Percentiles rank a stretch among this genome's conserved stretches.
Evolutionary conservation across 257 asterid species (phyloP).

Genomic region (Gardenia jasminoides): DNA sequence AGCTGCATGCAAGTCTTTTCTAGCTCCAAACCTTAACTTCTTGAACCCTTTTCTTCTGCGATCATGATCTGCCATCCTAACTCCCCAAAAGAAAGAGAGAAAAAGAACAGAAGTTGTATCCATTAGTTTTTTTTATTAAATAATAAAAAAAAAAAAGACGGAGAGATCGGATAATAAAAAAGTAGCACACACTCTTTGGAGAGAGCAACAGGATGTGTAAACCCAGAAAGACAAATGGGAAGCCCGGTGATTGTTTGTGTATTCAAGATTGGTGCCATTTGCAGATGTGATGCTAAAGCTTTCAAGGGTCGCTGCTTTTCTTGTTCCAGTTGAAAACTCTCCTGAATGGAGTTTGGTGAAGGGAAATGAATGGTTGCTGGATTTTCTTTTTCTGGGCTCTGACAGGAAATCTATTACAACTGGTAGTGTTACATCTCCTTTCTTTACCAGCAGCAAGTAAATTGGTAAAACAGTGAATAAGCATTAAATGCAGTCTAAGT

Average conservation of each 20-base stretch:
- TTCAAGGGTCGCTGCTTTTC: background rate
- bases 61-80: constrained; percentile 25
- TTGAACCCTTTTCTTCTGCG: constrained; percentile 21
- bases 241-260: constrained; percentile 9
- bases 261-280: constrained; percentile 12
- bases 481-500: background rate
- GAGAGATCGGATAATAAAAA: background rate
- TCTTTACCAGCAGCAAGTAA: background rate
- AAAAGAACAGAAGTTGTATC: too few relatives aligned
- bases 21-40: constrained; percentile 3
- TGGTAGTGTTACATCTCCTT: background rate
- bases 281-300: background rate
- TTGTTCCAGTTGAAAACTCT: background rate
- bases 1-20: background rate
- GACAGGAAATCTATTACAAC: background rate
- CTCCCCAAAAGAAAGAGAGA: background rate
- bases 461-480: too few relatives aligned
- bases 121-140: too few relatives aligned
- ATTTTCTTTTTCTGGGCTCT: background rate
- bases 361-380: too few relatives aligned
- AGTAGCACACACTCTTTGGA: background rate
- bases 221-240: constrained; percentile 24
- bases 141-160: too few relatives aligned
- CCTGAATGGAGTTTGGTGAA: background rate
- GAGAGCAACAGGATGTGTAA: constrained; percentile 17